Conservation (phyloP, 768 basidiomycete species). For the Rhodotorula diobovata region DNA sequence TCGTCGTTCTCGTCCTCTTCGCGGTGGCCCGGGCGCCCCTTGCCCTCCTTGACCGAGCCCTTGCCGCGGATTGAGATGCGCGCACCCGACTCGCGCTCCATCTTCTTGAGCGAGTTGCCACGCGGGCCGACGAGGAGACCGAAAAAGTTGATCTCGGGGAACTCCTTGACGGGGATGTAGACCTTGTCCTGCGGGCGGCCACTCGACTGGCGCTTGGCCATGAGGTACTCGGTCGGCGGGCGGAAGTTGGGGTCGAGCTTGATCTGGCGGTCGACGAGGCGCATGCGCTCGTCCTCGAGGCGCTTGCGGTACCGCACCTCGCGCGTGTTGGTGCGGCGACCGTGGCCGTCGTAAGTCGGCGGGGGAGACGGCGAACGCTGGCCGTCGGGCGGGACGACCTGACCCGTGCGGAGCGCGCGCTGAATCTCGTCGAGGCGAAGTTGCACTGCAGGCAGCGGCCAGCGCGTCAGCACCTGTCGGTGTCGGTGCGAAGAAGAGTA, state of each 20-base stretch:
- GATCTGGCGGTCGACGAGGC: slow-evolving; percentile 90
- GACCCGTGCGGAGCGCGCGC: slow-evolving; percentile 84
- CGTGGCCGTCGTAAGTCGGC: slow-evolving; percentile 93
- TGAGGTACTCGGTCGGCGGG: slow-evolving; percentile 92
- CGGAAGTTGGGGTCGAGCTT: slow-evolving; percentile 97
- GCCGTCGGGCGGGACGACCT: slow-evolving; percentile 90
- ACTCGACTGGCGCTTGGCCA: slow-evolving; percentile 71
- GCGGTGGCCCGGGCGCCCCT: slow-evolving; percentile 73
- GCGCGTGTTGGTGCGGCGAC: slow-evolving; percentile 95
- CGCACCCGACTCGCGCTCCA: slow-evolving; percentile 96
- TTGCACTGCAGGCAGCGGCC: slow-evolving; percentile 55
- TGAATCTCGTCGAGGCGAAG: slow-evolving; percentile 96
- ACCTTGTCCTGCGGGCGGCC: slow-evolving; percentile 95
- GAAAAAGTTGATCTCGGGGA: slow-evolving; percentile 99
- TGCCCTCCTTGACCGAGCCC: slow-evolving; percentile 98
- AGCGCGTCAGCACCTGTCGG: too few species aligned
- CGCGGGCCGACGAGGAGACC: slow-evolving; percentile 96
- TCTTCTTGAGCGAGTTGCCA: slow-evolving; percentile 98
- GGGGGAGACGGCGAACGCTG: slow-evolving; percentile 95
- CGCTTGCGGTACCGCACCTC: slow-evolving; percentile 87
- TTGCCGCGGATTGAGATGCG: slow-evolving; percentile 98
- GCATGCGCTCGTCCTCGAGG: slow-evolving; percentile 60
- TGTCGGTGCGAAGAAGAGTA: not conserved
- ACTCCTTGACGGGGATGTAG: slow-evolving; percentile 99
- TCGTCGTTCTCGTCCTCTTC: slow-evolving; percentile 98